Conservation (phyloP, 2,329 filamentous ascomycete genomes). For the Colletotrichum sp. region DNA sequence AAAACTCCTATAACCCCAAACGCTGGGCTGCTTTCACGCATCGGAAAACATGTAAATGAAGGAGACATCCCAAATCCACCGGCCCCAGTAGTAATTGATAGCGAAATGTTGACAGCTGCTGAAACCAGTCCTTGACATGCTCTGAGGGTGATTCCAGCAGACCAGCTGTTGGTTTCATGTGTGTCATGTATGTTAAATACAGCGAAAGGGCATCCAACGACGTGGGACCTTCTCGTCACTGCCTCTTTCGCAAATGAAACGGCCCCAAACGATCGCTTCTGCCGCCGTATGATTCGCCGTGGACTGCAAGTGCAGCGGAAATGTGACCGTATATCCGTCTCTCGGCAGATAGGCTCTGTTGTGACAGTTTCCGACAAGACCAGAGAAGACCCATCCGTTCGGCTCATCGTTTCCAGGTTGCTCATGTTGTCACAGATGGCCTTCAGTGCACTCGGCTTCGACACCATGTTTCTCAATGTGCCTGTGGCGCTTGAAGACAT, state of each 20-base stretch:
- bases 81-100: neutral
- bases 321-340: neutral
- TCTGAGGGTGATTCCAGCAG: neutral
- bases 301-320: neutral
- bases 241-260: neutral
- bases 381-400: accelerated
- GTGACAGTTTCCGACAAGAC: accelerated
- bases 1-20: no score
- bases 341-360: neutral
- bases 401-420: neutral
- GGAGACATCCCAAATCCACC: neutral
- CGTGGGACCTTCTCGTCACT: neutral
- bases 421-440: neutral
- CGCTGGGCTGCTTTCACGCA: neutral
- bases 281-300: accelerated
- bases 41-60: neutral
- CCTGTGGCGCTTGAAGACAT: neutral
- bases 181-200: accelerated
- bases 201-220: neutral
- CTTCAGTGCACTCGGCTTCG: neutral
- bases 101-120: neutral
- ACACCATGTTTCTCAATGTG: neutral
- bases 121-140: neutral
- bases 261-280: neutral
- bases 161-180: neutral